Conservation (phyloP, 1,139 yeast species). For the Debaryomyces coudertii region DNA sequence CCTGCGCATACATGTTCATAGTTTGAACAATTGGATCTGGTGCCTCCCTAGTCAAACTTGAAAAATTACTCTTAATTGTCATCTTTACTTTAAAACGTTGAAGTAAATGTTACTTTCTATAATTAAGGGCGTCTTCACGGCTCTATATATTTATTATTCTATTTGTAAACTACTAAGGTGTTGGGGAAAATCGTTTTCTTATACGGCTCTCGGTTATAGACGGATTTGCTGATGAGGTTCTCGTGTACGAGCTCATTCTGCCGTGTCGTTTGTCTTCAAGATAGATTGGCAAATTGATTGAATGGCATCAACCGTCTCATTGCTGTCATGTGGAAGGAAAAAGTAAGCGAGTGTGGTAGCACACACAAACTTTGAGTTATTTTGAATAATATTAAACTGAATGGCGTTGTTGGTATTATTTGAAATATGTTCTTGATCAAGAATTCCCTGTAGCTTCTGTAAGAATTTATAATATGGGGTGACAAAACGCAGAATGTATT, state of each 20-base stretch:
- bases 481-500: conserved; percentile 20
- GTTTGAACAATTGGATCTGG: conserved; percentile 45
- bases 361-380: conserved; percentile 41
- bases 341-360: conserved; percentile 25
- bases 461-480: conserved; percentile 22
- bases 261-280: neutral
- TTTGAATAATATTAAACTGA: conserved; percentile 26
- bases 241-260: no score
- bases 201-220: conserved; percentile 1
- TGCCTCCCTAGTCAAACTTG: conserved; percentile 28
- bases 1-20: conserved; percentile 30
- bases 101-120: no score
- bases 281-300: conserved; percentile 2
- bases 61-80: conserved; percentile 31
- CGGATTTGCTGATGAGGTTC: neutral
- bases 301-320: neutral
- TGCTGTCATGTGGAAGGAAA: neutral
- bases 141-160: neutral
- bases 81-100: conserved; percentile 15
- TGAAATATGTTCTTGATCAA: neutral
- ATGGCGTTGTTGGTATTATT: neutral
- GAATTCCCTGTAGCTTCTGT: conserved; percentile 5
- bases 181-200: neutral
- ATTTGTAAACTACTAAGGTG: neutral
- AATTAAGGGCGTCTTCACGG: neutral